Conservation (phyloP, 495 filamentous ascomycete species). For the Geopyxis carbonaria region DNA sequence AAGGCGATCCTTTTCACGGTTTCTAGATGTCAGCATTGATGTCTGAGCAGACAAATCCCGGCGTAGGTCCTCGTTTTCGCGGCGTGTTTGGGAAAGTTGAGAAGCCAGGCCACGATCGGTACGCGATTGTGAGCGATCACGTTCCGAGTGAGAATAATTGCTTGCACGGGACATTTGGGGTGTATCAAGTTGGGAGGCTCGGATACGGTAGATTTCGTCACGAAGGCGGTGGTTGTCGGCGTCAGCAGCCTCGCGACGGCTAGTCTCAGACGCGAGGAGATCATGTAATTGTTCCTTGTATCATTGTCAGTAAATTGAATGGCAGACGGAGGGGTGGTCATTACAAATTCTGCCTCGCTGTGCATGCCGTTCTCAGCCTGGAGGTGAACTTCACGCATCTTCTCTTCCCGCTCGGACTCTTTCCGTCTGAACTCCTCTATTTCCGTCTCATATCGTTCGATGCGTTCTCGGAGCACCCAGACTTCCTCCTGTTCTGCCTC, state of each 20-base stretch:
- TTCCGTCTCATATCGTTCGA: constrained; percentile 66
- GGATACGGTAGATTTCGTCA: constrained; percentile 64
- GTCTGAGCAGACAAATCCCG: constrained; percentile 90
- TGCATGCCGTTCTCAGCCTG: constrained; percentile 33
- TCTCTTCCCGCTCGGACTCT: constrained; percentile 33
- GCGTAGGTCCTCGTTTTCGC: constrained; percentile 82
- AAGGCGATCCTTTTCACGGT: constrained; percentile 82
- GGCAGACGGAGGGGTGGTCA: too few relatives aligned
- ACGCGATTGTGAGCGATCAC: constrained; percentile 34
- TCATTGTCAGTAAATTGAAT: constrained; percentile 9
- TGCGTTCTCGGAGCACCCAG: constrained; percentile 57
- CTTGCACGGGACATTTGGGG: constrained; percentile 46
- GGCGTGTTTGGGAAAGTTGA: constrained; percentile 47
- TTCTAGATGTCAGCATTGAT: constrained; percentile 91
- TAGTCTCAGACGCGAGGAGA: constrained; percentile 81
- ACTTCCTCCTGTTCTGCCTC: constrained; percentile 74
- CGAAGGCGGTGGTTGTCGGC: constrained; percentile 70
- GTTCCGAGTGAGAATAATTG: constrained; percentile 41
- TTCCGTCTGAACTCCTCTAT: constrained; percentile 63
- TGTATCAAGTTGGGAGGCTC: constrained; percentile 38
- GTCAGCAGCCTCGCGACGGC: constrained; percentile 74
- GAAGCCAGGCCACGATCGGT: constrained; percentile 25
- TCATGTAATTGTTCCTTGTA: constrained; percentile 35
- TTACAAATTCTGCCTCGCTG: constrained; percentile 62
- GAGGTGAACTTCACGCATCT: constrained; percentile 10